These are phyloP conservation scores for Fragosphaeria purpurea DNA, from an alignment of 2,329 filamentous ascomycete genomes.

Conservation along the genomic window DNA sequence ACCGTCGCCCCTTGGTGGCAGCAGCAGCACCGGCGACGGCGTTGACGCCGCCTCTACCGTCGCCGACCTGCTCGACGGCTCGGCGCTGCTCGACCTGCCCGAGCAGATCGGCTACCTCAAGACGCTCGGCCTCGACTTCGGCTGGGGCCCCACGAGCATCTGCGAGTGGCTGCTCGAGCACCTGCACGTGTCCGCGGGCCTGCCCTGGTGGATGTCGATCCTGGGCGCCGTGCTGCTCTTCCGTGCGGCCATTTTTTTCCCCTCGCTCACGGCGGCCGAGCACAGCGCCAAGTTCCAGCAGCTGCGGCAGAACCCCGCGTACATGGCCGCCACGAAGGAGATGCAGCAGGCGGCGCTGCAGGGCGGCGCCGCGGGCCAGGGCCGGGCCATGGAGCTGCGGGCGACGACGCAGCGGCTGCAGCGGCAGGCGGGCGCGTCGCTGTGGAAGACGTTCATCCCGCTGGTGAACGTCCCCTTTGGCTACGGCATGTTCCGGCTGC, in stretches of 20 bases:
- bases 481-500: constrained; percentile 69
- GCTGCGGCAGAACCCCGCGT: constrained; percentile 33
- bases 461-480: constrained; percentile 57
- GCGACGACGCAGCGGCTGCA: constrained; percentile 40
- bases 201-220: constrained; percentile 79
- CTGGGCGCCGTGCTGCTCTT: constrained; percentile 53
- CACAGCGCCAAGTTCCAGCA: constrained; percentile 48
- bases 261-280: constrained; percentile 53
- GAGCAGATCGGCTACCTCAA: constrained; percentile 76
- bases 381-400: constrained; percentile 34
- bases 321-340: constrained; percentile 39
- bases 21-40: neutral
- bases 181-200: constrained; percentile 62
- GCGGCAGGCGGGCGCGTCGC: constrained; percentile 43
- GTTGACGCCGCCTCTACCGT: constrained; percentile 14
- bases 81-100: constrained; percentile 48
- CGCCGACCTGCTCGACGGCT: constrained; percentile 22
- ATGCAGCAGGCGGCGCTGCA: constrained; percentile 17
- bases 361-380: constrained; percentile 32
- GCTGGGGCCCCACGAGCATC: constrained; percentile 64
- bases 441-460: constrained; percentile 41
- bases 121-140: constrained; percentile 75
- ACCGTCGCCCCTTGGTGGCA: too few species aligned
- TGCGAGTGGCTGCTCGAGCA: constrained; percentile 75
- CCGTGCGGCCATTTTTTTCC: constrained; percentile 55